A percentile compares a stretch with the other conserved stretches of the same genome.
phyloP scores from a whole-genome alignment of 352 stramenopile species.

The Globisporangium parvum region DNA sequence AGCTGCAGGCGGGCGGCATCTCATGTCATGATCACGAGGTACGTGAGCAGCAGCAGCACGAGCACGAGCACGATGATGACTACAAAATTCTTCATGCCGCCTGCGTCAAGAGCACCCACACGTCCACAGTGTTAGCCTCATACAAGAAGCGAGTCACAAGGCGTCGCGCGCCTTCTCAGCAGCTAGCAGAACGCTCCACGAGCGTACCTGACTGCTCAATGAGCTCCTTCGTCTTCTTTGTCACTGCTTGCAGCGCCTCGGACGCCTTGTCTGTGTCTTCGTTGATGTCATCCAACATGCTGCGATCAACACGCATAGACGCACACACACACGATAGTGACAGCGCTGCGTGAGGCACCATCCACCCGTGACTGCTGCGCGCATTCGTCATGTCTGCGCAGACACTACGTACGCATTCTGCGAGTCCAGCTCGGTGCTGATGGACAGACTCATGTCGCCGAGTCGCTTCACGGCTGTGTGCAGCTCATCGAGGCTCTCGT shows the following conservation, averaged over 20 bases:
- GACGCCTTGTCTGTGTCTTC: conserved; percentile 81
- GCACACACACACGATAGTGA: not conserved
- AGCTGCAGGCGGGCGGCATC: conserved; percentile 6
- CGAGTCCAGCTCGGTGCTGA: conserved; percentile 76
- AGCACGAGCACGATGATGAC: conserved; percentile 84
- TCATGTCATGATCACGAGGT: conserved; percentile 87
- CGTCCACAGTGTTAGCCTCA: not conserved
- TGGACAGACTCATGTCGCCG: conserved; percentile 79
- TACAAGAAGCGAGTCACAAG: not conserved
- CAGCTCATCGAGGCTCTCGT: conserved; percentile 76
- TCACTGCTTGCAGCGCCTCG: conserved; percentile 61
- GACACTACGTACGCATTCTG: conserved; percentile 58
- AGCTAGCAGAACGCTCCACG: not conserved
- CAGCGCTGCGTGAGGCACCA: not conserved
- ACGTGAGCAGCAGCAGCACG: conserved; percentile 79
- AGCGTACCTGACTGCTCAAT: conserved; percentile 67
- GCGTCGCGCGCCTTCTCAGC: not conserved
- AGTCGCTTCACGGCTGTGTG: conserved; percentile 74
- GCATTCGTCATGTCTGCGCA: too few species aligned
- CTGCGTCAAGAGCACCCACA: conserved; percentile 17
- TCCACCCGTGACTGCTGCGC: not conserved
- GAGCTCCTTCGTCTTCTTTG: conserved; percentile 83
- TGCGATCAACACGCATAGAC: conserved; percentile 16
- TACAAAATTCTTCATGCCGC: conserved; percentile 83
- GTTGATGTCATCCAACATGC: conserved; percentile 81